Evolutionary conservation across 768 basidiomycete species (phyloP).

Genomic region (Lyophyllum decastes): DNA sequence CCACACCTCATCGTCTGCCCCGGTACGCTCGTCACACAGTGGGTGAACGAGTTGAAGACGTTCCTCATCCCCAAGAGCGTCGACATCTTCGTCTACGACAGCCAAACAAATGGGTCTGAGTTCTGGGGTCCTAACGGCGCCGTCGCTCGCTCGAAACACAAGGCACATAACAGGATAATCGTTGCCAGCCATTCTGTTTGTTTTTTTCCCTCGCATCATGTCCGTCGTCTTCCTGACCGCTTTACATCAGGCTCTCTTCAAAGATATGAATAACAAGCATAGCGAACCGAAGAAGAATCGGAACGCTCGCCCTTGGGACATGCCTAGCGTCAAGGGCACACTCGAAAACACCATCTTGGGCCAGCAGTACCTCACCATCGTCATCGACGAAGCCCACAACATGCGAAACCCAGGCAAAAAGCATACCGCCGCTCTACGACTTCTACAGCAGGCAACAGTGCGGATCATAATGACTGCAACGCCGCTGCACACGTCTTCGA

Average conservation of each 20-base stretch:
- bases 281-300: neutral
- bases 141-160: slow-evolving; percentile 15
- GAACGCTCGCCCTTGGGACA: slow-evolving; percentile 17
- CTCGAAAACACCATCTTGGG: slow-evolving; percentile 21
- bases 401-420: slow-evolving; percentile 17
- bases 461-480: slow-evolving; percentile 23
- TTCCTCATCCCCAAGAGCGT: slow-evolving; percentile 15
- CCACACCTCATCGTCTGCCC: slow-evolving; percentile 25
- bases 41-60: slow-evolving; percentile 18
- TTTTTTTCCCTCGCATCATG: neutral
- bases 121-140: slow-evolving; percentile 24
- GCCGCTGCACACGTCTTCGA: slow-evolving; percentile 23
- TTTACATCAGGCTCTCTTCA: slow-evolving; percentile 15
- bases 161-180: slow-evolving; percentile 14
- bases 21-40: slow-evolving; percentile 21
- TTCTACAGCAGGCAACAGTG: slow-evolving; percentile 10
- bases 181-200: slow-evolving; percentile 27
- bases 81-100: slow-evolving; percentile 27
- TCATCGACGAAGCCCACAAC: slow-evolving; percentile 25
- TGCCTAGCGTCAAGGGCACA: slow-evolving; percentile 1
- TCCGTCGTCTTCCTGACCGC: neutral
- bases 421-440: slow-evolving; percentile 12
- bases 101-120: neutral
- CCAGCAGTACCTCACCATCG: slow-evolving; percentile 16
- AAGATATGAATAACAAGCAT: slow-evolving; percentile 11